Conservation (phyloP, 2,329 filamentous ascomycete species). For the Chrysosporium queenslandicum region DNA sequence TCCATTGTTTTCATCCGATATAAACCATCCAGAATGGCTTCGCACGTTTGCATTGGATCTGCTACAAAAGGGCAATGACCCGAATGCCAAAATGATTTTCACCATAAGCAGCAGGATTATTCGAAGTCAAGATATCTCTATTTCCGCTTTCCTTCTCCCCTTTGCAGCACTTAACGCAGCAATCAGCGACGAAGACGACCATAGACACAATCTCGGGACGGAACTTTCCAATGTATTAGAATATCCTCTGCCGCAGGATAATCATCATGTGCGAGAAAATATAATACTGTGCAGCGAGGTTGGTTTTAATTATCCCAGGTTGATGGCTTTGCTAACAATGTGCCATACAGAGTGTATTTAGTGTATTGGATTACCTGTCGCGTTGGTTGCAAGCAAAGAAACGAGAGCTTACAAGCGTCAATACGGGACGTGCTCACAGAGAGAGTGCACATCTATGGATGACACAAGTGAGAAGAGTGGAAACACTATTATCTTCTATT, state of each 20-base stretch:
- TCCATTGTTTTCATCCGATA: constrained; percentile 62
- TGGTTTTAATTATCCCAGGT: constrained; percentile 25
- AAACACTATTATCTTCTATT: constrained; percentile 59
- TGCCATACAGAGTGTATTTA: constrained; percentile 64
- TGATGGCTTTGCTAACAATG: constrained; percentile 11
- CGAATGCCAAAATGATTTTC: constrained; percentile 68
- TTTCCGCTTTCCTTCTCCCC: constrained; percentile 79
- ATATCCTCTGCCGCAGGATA: constrained; percentile 45
- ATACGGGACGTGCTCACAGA: constrained; percentile 23
- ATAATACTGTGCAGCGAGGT: constrained; percentile 82
- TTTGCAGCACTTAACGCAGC: constrained; percentile 78
- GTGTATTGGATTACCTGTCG: constrained; percentile 81
- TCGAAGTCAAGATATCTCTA: constrained; percentile 71
- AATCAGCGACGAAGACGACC: constrained; percentile 56
- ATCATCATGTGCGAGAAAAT: constrained; percentile 58
- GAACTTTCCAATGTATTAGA: constrained; percentile 70
- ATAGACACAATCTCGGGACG: constrained; percentile 54
- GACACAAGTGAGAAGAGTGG: constrained; percentile 52
- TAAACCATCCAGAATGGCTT: constrained; percentile 72
- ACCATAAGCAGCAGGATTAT: constrained; percentile 72
- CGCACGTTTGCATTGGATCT: constrained; percentile 71
- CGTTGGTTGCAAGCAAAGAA: constrained; percentile 78
- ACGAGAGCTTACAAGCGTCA: constrained; percentile 35
- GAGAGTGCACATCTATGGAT: constrained; percentile 21
- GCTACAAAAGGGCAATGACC: constrained; percentile 63